phyloP scores from a whole-genome alignment of 176 grass and related monocot species.

The Musa beccarii region DNA sequence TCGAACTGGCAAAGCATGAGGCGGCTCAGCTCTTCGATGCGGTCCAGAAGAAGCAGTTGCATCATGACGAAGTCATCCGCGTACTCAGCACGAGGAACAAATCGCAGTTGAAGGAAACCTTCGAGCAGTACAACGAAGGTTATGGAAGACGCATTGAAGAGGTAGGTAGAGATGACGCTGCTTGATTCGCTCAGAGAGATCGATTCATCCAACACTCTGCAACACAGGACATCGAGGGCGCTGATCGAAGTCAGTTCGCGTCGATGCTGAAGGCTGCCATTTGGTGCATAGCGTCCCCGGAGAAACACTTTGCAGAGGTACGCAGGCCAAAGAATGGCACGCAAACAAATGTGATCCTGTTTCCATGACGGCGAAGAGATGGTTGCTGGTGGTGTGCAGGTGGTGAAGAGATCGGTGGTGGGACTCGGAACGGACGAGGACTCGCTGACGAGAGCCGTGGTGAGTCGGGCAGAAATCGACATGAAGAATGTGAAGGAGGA shows the following conservation, averaged over 20 bases:
- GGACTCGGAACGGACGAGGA: constrained; percentile 20
- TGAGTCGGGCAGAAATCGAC: constrained; percentile 17
- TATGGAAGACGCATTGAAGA: constrained; percentile 61
- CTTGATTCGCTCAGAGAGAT: neutral
- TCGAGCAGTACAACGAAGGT: constrained; percentile 43
- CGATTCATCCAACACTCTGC: constrained; percentile 2
- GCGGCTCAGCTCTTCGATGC: constrained; percentile 40
- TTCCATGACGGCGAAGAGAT: neutral
- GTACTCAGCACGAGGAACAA: constrained; percentile 73
- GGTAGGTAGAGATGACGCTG: constrained; percentile 9
- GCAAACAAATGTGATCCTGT: neutral
- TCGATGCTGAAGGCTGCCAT: constrained; percentile 52
- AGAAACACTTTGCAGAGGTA: constrained; percentile 85
- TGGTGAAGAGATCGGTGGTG: constrained; percentile 31
- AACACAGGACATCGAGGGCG: constrained; percentile 46
- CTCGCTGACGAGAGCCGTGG: constrained; percentile 17
- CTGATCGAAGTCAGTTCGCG: constrained; percentile 33
- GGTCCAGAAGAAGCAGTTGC: constrained; percentile 26
- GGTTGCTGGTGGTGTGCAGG: constrained; percentile 24
- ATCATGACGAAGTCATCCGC: constrained; percentile 45
- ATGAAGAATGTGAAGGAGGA: constrained; percentile 14
- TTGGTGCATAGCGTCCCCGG: constrained; percentile 63
- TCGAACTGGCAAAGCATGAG: constrained; percentile 40
- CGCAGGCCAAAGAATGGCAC: neutral
- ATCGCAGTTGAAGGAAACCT: constrained; percentile 52